Conservation (phyloP, 306 rosid species). For the Cucumis melo region DNA sequence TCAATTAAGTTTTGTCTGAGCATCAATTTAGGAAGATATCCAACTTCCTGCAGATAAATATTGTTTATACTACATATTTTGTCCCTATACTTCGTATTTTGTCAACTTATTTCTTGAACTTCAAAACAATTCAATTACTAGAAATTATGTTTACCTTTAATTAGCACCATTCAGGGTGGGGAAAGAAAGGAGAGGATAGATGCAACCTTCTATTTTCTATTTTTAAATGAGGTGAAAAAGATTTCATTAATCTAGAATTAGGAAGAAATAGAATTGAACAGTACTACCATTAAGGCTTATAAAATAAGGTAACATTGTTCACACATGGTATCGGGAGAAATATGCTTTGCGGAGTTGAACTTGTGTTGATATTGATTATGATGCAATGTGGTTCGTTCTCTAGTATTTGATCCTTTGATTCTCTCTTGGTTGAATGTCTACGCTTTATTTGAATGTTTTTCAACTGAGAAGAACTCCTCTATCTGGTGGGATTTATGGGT, state of each 20-base stretch:
- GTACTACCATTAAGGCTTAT: neutral
- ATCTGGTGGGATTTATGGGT: no score
- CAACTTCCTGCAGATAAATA: neutral
- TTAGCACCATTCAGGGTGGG: no score
- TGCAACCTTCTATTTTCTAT: neutral
- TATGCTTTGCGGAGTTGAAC: no score
- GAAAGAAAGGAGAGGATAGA: neutral
- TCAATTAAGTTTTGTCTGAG: neutral
- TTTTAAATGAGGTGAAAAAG: neutral
- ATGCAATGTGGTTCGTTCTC: no score
- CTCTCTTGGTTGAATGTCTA: no score
- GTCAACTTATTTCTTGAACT: neutral
- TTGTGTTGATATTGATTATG: no score
- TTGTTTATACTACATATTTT: neutral
- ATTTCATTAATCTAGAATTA: neutral
- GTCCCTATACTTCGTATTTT: neutral
- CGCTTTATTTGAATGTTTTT: no score
- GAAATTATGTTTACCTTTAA: neutral
- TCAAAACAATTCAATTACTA: neutral
- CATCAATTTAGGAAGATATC: neutral
- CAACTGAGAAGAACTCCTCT: no score
- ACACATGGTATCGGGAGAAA: no score
- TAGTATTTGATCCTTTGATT: no score
- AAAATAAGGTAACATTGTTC: neutral
- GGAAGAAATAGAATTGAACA: neutral